Evolutionary conservation across 306 rosid species (phyloP), one percentile per base, ranked within the genome.

Genomic region (Cucumis melo): DNA sequence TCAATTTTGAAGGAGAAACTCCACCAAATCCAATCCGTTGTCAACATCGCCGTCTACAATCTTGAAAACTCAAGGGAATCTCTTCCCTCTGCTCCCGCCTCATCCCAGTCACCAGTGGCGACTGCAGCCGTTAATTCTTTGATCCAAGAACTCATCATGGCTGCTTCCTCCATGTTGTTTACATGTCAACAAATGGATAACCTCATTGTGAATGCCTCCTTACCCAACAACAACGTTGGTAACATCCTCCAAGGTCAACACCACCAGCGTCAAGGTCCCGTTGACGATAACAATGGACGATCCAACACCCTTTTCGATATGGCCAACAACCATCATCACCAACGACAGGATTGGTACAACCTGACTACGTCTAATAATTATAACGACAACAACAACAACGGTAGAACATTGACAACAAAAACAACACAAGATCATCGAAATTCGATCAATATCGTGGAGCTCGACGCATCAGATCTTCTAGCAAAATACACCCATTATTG

Each of bases 401-500:
- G 3, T 10, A 65, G 29, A 13, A 24, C 1, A 24, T 14, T 6
- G 27, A 29, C 9, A 17, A 16, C 27, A 20, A 16, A 27, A 44
- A 38, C 7, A 24, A 24, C 10, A 24, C 12, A 46, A 41, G 27
- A 21, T 6, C 36, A 54, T 57, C 78, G 1, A 13, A 8, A 12
- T 64, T 44, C 79, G 13, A 63, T 48, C 32, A 90, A 90, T 27
- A 86, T 94, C 23, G 80, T 92, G 6, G 97, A 94, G 77, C 50
- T 94, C 42, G 89, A 83, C 20, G 99, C 85, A 50, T 71, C 73
- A 0, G 91, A 94, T 87, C 83, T 94, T 77, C 77, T 94, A 59
- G 98, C 98, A 0, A 94, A 90, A 87, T 94, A 91, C 89, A 94
- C 98, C 1, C 98, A 94, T 71, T 90, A 94, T 58, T 94, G 98